These are phyloP conservation scores for Crithidia thermophila DNA, from an alignment of 208 protist species.

Conservation along the genomic window DNA sequence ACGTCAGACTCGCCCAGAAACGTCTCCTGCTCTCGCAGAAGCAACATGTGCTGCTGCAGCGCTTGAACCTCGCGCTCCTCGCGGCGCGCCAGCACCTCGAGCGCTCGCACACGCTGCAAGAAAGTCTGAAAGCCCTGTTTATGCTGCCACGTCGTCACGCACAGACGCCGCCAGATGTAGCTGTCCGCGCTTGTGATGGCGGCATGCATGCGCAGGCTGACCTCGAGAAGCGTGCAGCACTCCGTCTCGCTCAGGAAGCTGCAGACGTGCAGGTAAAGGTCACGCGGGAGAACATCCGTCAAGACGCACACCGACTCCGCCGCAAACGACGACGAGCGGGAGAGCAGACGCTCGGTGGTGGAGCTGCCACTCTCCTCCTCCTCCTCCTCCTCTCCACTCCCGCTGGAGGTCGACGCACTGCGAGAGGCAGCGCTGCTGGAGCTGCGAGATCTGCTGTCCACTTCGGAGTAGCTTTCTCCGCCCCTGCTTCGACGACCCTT, in stretches of 20 bases:
- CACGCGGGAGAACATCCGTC: constrained; percentile 45
- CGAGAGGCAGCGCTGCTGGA: not conserved
- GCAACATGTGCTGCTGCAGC: constrained; percentile 70
- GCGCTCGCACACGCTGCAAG: constrained; percentile 24
- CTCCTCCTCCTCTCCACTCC: not conserved
- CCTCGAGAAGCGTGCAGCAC: constrained; percentile 64
- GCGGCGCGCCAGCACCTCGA: constrained; percentile 27
- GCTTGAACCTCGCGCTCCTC: constrained; percentile 55
- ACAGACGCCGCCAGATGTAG: constrained; percentile 62
- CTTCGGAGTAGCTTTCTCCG: not conserved
- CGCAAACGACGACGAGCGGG: not conserved
- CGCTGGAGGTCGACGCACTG: not conserved
- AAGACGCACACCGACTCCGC: constrained; percentile 12
- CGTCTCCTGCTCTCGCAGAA: constrained; percentile 25
- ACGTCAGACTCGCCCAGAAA: constrained; percentile 39
- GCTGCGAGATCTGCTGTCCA: not conserved
- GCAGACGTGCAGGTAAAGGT: constrained; percentile 58
- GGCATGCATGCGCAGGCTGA: constrained; percentile 50
- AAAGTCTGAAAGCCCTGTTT: constrained; percentile 73
- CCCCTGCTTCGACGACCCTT: not conserved
- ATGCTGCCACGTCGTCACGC: constrained; percentile 51
- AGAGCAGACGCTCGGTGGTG: constrained; percentile 4
- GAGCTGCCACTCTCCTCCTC: not conserved
- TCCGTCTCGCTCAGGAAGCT: constrained; percentile 53
- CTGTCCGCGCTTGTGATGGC: constrained; percentile 63